Evolutionary conservation across 345 rosid species (phyloP).

Genomic region (Salix suchowensis): DNA sequence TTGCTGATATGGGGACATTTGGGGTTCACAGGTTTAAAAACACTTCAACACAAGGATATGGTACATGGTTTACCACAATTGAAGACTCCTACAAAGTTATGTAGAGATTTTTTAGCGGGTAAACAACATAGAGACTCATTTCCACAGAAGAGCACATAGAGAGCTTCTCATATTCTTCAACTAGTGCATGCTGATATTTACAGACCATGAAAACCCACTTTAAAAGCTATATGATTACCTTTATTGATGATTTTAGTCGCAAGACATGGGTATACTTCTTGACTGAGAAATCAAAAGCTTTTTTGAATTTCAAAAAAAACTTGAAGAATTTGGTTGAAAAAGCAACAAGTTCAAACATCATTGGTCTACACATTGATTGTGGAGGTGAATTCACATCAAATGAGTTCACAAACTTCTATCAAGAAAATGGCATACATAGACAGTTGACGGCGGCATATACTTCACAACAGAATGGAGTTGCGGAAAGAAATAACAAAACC

Average conservation of each 20-base stretch:
- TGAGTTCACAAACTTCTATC: neutral
- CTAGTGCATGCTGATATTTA: constrained; percentile 2
- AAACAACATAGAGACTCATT: neutral
- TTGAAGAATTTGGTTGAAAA: neutral
- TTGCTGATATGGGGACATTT: constrained; percentile 3
- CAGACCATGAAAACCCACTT: neutral
- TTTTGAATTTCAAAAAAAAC: neutral
- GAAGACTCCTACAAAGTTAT: neutral
- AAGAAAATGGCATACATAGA: neutral
- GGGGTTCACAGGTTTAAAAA: neutral
- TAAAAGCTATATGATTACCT: neutral
- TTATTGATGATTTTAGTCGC: neutral
- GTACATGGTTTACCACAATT: neutral
- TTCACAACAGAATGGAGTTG: neutral
- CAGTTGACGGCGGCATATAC: neutral
- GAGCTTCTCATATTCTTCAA: neutral
- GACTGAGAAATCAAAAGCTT: neutral
- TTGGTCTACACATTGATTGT: neutral
- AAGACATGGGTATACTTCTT: too few species aligned
- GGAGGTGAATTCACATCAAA: neutral
- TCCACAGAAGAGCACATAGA: constrained; percentile 1
- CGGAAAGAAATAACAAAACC: neutral
- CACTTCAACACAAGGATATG: neutral
- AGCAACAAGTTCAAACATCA: neutral
- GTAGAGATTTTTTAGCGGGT: neutral